phyloP scores from a whole-genome alignment of 129 eudicot genomes.

The Pseudognaphalium luteoalbum region DNA sequence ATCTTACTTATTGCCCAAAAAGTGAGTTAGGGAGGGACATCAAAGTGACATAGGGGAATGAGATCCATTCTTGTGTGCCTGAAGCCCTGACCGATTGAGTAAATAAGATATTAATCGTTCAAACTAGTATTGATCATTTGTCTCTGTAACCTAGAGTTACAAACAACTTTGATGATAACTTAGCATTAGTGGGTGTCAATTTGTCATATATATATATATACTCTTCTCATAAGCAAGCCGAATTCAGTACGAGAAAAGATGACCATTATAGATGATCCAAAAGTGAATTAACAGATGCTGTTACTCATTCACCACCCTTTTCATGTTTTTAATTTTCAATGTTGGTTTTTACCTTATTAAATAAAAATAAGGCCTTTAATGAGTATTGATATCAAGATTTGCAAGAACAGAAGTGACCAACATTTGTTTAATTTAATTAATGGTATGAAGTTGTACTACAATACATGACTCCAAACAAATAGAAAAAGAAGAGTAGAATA shows the following conservation, averaged over 20 bases:
- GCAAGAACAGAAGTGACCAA: neutral
- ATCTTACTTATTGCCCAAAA: neutral
- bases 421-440: conserved; percentile 33
- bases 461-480: conserved; percentile 35
- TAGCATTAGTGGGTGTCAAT: no score
- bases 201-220: no score
- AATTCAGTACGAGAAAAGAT: no score
- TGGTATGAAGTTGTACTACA: conserved; percentile 39
- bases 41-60: neutral
- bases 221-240: neutral
- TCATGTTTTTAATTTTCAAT: no score
- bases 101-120: neutral
- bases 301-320: no score
- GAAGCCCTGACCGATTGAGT: neutral
- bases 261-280: no score
- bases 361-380: no score
- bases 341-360: no score
- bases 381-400: neutral
- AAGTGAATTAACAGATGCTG: no score
- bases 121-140: neutral
- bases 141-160: neutral
- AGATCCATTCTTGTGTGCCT: neutral
- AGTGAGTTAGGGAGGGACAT: neutral
- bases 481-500: conserved; percentile 22
- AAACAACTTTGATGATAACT: no score